Percentiles rank a stretch among this genome's conserved stretches.
Evolutionary conservation across 2,329 filamentous ascomycete species (phyloP).

Genomic region (Fusarium keratoplasticum): DNA sequence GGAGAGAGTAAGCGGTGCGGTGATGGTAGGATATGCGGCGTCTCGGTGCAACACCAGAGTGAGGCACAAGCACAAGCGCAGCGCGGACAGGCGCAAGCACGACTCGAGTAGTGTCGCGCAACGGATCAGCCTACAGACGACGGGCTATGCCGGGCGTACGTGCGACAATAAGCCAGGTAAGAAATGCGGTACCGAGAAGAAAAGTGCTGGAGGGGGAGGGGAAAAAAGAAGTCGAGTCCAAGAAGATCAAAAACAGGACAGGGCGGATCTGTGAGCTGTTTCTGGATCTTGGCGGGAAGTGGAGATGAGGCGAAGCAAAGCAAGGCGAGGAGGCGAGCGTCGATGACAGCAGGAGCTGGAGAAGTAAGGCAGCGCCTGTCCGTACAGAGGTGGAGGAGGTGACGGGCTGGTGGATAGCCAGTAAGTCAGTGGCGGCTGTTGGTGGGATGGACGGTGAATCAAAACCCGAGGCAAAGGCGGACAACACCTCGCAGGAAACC

Average conservation of each 20-base stretch:
- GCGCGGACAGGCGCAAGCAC: conserved; percentile 28
- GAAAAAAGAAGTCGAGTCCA: conserved; percentile 12
- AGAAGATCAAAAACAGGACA: conserved; percentile 33
- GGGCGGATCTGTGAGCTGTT: conserved; percentile 35
- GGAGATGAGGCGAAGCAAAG: conserved; percentile 35
- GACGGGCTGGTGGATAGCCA: conserved; percentile 27
- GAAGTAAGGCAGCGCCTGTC: conserved; percentile 3
- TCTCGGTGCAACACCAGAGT: conserved; percentile 29
- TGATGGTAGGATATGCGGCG: conserved; percentile 25
- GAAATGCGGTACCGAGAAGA: conserved; percentile 25
- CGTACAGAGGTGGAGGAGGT: conserved; percentile 19
- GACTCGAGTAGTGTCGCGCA: conserved; percentile 40
- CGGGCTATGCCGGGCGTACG: conserved; percentile 29
- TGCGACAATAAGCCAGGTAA: conserved; percentile 35
- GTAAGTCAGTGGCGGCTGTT: conserved; percentile 30
- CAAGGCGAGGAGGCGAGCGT: conserved; percentile 7
- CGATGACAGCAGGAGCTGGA: conserved; percentile 10
- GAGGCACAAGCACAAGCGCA: conserved; percentile 29
- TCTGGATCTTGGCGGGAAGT: conserved; percentile 32
- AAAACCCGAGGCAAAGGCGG: conserved; percentile 18
- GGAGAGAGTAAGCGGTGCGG: conserved; percentile 11
- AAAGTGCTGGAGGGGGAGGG: background rate
- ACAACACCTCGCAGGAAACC: background rate
- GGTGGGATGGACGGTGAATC: conserved; percentile 7
- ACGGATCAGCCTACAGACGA: conserved; percentile 32